A percentile compares a stretch with the other conserved stretches of the same genome.
These are phyloP conservation scores for Xylariaceae sp. DNA, from an alignment of 2,329 filamentous ascomycete genomes.

Conservation along the genomic window DNA sequence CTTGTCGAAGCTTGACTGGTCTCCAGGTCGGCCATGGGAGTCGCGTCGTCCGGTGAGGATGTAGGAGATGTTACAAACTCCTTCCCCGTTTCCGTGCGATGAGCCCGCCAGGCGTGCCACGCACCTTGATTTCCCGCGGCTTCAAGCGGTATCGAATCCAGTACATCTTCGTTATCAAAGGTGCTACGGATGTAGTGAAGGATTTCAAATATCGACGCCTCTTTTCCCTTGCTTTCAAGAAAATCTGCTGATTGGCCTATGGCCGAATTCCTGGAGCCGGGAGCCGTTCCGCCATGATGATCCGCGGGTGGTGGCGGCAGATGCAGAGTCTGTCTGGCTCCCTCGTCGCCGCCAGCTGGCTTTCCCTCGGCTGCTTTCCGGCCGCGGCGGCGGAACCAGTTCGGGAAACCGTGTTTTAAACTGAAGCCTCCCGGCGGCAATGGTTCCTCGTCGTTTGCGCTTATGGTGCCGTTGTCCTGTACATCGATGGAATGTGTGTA, in stretches of 20 bases:
- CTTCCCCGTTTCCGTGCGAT: conserved; percentile 51
- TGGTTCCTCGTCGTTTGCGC: conserved; percentile 74
- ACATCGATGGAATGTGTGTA: conserved; percentile 85
- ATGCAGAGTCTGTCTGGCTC: conserved; percentile 27
- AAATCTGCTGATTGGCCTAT: conserved; percentile 34
- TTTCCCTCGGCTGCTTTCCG: conserved; percentile 33
- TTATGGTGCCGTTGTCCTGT: conserved; percentile 69
- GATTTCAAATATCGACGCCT: conserved; percentile 59
- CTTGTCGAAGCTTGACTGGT: conserved; percentile 33
- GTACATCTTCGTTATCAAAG: conserved; percentile 69
- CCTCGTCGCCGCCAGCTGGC: conserved; percentile 39
- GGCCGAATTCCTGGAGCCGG: conserved; percentile 26
- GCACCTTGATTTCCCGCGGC: conserved; percentile 85
- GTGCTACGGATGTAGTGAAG: conserved; percentile 75
- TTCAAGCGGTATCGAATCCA: conserved; percentile 74
- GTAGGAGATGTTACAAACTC: conserved; percentile 22
- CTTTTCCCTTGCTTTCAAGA: conserved; percentile 37
- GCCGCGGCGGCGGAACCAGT: conserved; percentile 70
- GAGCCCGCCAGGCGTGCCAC: conserved; percentile 86
- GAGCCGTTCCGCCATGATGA: conserved; percentile 22
- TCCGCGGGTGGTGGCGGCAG: conserved; percentile 27
- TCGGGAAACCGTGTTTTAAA: conserved; percentile 81
- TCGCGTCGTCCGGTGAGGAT: conserved; percentile 3
- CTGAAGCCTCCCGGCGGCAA: conserved; percentile 87
- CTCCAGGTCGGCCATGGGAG: conserved; percentile 21